These are phyloP conservation scores for Aureobasidium sp. DNA, from an alignment of 2,329 filamentous ascomycete species.

Conservation along the genomic window DNA sequence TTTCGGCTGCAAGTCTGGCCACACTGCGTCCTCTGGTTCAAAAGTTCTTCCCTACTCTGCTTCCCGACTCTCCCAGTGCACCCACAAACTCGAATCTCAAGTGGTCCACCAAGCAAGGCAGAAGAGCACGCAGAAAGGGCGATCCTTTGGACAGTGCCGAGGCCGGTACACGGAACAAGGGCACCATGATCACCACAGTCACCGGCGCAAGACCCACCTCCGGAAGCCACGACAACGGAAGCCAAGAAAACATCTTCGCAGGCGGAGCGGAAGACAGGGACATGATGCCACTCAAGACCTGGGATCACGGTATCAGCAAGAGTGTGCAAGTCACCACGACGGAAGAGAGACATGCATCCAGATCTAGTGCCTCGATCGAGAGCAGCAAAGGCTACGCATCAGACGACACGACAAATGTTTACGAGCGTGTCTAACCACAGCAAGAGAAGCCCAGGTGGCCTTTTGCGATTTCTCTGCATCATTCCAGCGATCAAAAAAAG, in stretches of 20 bases:
- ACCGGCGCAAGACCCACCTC: not conserved
- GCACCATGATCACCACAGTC: conserved; percentile 5
- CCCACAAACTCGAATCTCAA: conserved; percentile 3
- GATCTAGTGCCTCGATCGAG: not conserved
- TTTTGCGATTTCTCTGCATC: not conserved
- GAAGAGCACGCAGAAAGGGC: not conserved
- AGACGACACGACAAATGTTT: not conserved
- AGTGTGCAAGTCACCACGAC: conserved; percentile 11
- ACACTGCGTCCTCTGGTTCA: conserved; percentile 29
- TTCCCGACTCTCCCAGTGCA: not conserved
- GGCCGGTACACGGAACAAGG: not conserved
- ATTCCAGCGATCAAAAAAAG: not conserved
- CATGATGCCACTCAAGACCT: conserved; percentile 1
- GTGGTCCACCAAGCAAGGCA: not conserved
- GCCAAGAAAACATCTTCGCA: conserved; percentile 12
- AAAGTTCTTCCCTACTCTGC: conserved; percentile 14
- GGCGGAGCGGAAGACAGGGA: not conserved
- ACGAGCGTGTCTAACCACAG: not conserved
- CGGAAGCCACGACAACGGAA: not conserved
- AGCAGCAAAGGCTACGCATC: not conserved
- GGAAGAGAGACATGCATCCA: conserved; percentile 1
- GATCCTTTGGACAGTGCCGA: not conserved
- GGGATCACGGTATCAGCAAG: conserved; percentile 15
- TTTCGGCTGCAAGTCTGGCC: conserved; percentile 28
- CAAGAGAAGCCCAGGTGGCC: not conserved